Conservation (phyloP, 306 rosid species). For the Glycine tomentella region DNA sequence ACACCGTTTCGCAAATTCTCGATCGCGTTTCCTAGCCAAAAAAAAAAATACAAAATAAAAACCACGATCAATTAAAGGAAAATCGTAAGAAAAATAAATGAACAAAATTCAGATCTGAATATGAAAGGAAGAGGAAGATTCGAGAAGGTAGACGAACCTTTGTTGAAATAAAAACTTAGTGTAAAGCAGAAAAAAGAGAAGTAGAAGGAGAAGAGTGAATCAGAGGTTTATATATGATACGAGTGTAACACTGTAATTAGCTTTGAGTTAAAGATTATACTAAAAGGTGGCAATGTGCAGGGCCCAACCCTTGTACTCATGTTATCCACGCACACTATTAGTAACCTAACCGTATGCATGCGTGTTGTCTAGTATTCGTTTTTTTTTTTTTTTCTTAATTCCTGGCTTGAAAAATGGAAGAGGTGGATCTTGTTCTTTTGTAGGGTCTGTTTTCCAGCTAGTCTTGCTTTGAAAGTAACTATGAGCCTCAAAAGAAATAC, state of each 20-base stretch:
- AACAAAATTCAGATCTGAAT: slow-evolving; percentile 29
- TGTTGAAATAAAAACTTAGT: slow-evolving; percentile 6
- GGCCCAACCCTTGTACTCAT: background rate
- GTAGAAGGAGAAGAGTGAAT: slow-evolving; percentile 8
- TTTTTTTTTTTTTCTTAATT: background rate
- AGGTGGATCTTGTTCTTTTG: slow-evolving; percentile 18
- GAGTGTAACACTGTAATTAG: slow-evolving; percentile 13
- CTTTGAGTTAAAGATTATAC: background rate
- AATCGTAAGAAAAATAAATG: background rate
- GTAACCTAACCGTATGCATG: background rate
- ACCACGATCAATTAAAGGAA: background rate
- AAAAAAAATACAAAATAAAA: background rate
- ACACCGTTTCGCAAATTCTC: background rate
- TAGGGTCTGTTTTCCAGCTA: background rate
- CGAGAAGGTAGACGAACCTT: slow-evolving; percentile 36
- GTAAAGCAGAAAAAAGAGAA: too few species aligned
- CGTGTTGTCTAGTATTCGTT: background rate
- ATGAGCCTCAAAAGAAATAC: too few species aligned
- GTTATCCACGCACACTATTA: background rate
- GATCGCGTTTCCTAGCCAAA: slow-evolving; percentile 7
- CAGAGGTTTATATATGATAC: slow-evolving; percentile 15
- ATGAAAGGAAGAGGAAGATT: background rate
- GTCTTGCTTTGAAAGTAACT: too few species aligned
- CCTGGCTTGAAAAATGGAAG: background rate
- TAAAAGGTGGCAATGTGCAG: background rate